phyloP scores from a whole-genome alignment of 169 alveolate genomes.

The Fabrea salina region DNA sequence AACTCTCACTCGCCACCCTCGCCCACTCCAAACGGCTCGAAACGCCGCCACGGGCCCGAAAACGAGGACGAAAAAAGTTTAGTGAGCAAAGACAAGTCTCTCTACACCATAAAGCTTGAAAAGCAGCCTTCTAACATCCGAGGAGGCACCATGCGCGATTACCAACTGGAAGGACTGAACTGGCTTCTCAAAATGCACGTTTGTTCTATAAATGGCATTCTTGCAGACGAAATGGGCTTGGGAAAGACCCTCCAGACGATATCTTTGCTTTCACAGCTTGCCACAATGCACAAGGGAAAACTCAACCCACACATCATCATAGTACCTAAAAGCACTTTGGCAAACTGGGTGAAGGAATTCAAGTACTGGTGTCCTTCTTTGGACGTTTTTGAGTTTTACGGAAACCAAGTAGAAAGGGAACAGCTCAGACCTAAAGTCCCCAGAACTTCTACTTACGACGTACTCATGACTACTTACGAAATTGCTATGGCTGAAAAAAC shows the following conservation, averaged over 20 bases:
- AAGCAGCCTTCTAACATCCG: slow-evolving; percentile 85
- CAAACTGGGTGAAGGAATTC: slow-evolving; percentile 93
- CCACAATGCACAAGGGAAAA: slow-evolving; percentile 87
- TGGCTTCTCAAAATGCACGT: slow-evolving; percentile 93
- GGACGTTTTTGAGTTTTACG: slow-evolving; percentile 76
- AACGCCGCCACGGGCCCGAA: neutral
- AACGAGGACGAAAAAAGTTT: slow-evolving; percentile 4
- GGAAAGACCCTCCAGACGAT: slow-evolving; percentile 96
- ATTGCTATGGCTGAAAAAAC: slow-evolving; percentile 76
- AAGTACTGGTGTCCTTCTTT: slow-evolving; percentile 93
- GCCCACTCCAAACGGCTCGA: neutral
- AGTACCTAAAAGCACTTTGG: slow-evolving; percentile 94
- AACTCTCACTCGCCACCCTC: neutral
- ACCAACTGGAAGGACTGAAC: slow-evolving; percentile 90
- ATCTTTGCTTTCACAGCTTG: slow-evolving; percentile 86
- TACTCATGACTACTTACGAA: slow-evolving; percentile 83
- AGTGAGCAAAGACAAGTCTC: neutral
- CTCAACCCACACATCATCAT: slow-evolving; percentile 92
- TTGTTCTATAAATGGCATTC: slow-evolving; percentile 91
- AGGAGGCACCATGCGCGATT: slow-evolving; percentile 86
- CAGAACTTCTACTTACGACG: slow-evolving; percentile 73
- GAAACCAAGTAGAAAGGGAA: slow-evolving; percentile 61
- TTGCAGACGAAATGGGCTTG: slow-evolving; percentile 99
- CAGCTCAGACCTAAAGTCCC: slow-evolving; percentile 51
- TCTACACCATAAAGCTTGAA: slow-evolving; percentile 49